Conservation (phyloP, 1,139 yeast genomes). For the Nakaseomyces sp. region DNA sequence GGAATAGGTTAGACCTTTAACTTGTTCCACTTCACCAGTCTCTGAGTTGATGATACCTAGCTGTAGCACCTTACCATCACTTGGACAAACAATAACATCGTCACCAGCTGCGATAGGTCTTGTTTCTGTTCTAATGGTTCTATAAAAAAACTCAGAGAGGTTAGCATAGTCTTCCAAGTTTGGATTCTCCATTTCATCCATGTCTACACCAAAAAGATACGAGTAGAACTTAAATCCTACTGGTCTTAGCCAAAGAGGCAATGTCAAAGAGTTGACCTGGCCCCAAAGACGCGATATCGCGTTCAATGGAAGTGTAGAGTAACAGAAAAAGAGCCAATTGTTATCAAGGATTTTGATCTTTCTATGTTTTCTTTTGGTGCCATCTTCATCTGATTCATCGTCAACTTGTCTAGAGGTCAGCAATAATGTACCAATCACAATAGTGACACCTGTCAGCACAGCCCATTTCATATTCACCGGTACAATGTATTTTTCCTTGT, state of each 20-base stretch:
- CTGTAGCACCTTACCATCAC: conserved; percentile 86
- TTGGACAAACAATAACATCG: conserved; percentile 68
- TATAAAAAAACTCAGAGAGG: conserved; percentile 83
- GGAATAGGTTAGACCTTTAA: conserved; percentile 91
- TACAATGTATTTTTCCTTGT: conserved; percentile 5
- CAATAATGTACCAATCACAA: conserved; percentile 24
- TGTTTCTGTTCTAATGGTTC: conserved; percentile 68
- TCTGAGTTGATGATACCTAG: conserved; percentile 64
- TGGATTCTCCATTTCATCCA: conserved; percentile 82
- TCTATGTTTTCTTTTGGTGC: conserved; percentile 8
- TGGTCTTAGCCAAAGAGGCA: conserved; percentile 83
- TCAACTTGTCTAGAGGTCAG: conserved; percentile 20
- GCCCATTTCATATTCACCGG: conserved; percentile 40
- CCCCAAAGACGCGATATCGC: conserved; percentile 95
- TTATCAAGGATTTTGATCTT: conserved; percentile 33
- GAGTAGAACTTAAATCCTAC: conserved; percentile 79
- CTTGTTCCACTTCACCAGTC: conserved; percentile 87
- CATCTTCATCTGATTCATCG: conserved; percentile 15
- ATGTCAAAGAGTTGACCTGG: conserved; percentile 64
- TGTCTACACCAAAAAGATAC: conserved; percentile 73
- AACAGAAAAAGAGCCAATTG: conserved; percentile 84
- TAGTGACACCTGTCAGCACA: conserved; percentile 26
- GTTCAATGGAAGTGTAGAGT: conserved; percentile 83
- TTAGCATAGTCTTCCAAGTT: conserved; percentile 68
- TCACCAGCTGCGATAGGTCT: conserved; percentile 63